Base-by-base conservation (phyloP, 805 yeast species). In the Starmerella bombicola region DNA sequence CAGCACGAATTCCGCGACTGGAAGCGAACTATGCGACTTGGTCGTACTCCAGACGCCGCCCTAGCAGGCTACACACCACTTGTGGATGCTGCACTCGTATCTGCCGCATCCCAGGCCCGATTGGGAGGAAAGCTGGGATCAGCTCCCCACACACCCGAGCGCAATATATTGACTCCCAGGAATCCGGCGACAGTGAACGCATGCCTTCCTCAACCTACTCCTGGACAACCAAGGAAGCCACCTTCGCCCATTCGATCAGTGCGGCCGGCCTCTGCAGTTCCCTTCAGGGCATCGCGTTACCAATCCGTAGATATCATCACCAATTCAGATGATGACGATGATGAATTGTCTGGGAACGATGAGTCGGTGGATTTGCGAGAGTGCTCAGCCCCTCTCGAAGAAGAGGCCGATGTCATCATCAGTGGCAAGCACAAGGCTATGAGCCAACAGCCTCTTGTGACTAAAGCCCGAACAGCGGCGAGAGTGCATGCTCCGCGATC, bases 1-100 rank as follows among this genome's bases (percentile, higher is more conserved):
- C 98, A 91, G 61, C 78, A 84, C 60, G 95, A 86, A 52, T 91
- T 91, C 61, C 71, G 96, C 55, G 95, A 85, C 55, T 91, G 98
- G 97, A 73, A 84, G 59, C 82, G 78, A 53, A 84, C 95, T 9
- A 85, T 81, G 93, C 76, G 76, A 16, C 57, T 85, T 25, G 84
- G 84, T 45, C 70, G 71, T 43, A 59, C 71, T 23, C 77, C 93
- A 57, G 72, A 55, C 37, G 53, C 55, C n/a, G 59, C 62, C 3
- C 53, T 59, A 19, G 62, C 59, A 15, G 65, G 63, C 13, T 58
- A 51, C 51, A 36, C 60, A 28, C 58, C 64, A 6, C 52, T 64
- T 26, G 63, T 63, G 2, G 51, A 47, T 18, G 38, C 41, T 3
- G 18, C 35, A 25, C 25, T 32, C 9, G 18, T 18, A 3, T 4